Percentiles rank a stretch among this genome's conserved stretches.
These are phyloP conservation scores for Coemansia reversa DNA, from an alignment of 192 early-diverging fungal genomes.

Conservation along the genomic window DNA sequence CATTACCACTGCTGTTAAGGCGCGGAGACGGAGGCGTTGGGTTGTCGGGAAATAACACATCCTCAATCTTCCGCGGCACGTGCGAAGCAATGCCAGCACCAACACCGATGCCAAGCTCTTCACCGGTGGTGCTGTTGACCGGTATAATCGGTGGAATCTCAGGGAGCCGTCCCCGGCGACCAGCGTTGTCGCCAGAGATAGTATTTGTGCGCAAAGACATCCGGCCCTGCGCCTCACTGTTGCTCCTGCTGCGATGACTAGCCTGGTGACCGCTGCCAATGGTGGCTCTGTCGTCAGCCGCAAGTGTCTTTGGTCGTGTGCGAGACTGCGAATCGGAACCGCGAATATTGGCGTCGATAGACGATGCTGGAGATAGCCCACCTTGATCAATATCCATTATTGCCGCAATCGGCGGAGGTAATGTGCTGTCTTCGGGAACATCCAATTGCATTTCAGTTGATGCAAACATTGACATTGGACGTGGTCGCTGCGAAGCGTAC, in stretches of 20 bases:
- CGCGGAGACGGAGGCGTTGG: constrained; percentile 35
- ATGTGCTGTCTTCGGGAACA: constrained; percentile 15
- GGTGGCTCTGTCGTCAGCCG: constrained; percentile 19
- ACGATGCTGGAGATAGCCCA: constrained; percentile 50
- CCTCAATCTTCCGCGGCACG: constrained; percentile 39
- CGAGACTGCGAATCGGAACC: constrained; percentile 4
- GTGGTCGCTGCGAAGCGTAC: constrained; percentile 31
- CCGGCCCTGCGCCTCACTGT: constrained; percentile 35
- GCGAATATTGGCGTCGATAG: constrained; percentile 29
- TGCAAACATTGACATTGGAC: constrained; percentile 55
- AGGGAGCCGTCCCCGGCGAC: constrained; percentile 37
- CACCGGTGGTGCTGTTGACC: constrained; percentile 47
- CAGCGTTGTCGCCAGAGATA: constrained; percentile 8
- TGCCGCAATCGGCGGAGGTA: constrained; percentile 44
- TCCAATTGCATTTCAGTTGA: constrained; percentile 52
- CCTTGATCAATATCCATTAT: constrained; percentile 36
- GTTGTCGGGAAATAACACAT: constrained; percentile 45
- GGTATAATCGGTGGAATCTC: constrained; percentile 51
- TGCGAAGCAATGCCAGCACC: constrained; percentile 51
- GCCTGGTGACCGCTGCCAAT: constrained; percentile 6
- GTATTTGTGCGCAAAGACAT: constrained; percentile 10
- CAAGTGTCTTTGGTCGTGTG: constrained; percentile 24
- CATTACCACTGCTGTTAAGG: constrained; percentile 17
- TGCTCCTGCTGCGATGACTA: constrained; percentile 37
- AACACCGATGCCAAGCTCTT: constrained; percentile 54